A percentile compares a stretch with the other conserved stretches of the same genome.
These are phyloP conservation scores for Sporothrix phasma DNA, from an alignment of 2,329 filamentous ascomycete species.

Conservation along the genomic window DNA sequence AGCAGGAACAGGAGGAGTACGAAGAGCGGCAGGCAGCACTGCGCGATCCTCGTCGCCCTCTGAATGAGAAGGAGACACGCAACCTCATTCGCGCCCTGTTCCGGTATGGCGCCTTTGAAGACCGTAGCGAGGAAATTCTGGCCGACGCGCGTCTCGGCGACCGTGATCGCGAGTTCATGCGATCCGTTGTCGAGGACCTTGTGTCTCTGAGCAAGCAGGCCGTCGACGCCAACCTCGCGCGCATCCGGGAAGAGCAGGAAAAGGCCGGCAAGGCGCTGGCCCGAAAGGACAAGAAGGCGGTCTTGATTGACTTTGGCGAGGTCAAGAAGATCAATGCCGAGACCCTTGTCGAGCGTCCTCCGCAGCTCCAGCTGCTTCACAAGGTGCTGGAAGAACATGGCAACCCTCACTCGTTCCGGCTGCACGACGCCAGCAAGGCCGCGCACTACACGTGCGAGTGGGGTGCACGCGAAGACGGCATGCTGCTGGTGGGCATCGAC, in stretches of 20 bases:
- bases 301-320: constrained; percentile 87
- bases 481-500: constrained; percentile 90
- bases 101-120: constrained; percentile 81
- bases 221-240: constrained; percentile 57
- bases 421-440: constrained; percentile 84
- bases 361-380: constrained; percentile 76
- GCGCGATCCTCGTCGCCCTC: constrained; percentile 75
- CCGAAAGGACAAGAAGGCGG: constrained; percentile 96
- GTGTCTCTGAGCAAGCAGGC: constrained; percentile 48
- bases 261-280: constrained; percentile 71
- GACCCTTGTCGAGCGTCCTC: constrained; percentile 83
- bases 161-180: constrained; percentile 72
- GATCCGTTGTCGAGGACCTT: constrained; percentile 65
- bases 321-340: constrained; percentile 94
- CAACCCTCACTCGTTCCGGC: constrained; percentile 71
- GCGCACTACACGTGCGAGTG: constrained; percentile 87
- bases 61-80: constrained; percentile 86
- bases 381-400: constrained; percentile 56
- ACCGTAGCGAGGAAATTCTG: constrained; percentile 78
- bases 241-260: constrained; percentile 72
- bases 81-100: constrained; percentile 87
- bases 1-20: constrained; percentile 60
- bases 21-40: constrained; percentile 66
- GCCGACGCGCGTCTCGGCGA: constrained; percentile 75
- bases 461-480: constrained; percentile 89